phyloP scores from a whole-genome alignment of 192 early-diverging fungal genomes.

The Backusella sp. region DNA sequence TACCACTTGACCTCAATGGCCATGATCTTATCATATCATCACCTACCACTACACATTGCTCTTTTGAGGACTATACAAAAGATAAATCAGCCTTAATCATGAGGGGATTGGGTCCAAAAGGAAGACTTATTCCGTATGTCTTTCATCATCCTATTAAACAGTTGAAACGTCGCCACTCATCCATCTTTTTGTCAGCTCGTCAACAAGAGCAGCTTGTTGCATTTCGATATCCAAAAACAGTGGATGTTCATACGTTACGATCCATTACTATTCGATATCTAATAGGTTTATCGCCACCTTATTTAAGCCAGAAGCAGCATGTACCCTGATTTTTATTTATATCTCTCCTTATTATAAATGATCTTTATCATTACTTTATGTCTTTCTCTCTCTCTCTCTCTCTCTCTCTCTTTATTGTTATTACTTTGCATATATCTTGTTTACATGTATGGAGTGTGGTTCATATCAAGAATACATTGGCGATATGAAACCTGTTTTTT shows the following conservation, averaged over 20 bases:
- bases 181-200: neutral
- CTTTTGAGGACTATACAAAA: neutral
- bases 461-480: neutral
- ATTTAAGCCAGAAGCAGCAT: neutral
- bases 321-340: neutral
- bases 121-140: neutral
- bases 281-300: neutral
- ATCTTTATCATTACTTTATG: neutral
- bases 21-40: neutral
- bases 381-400: neutral
- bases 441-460: neutral
- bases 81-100: neutral
- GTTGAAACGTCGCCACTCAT: neutral
- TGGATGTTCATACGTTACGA: neutral
- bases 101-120: neutral
- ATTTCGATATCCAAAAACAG: slow-evolving; percentile 1
- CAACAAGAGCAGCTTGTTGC: neutral
- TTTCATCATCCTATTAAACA: neutral
- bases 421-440: neutral
- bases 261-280: neutral
- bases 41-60: neutral
- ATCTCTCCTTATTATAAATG: neutral
- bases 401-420: neutral
- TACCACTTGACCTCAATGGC: neutral
- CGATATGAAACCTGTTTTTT: neutral